Evolutionary conservation across 345 rosid genomes (phyloP), one percentile per base, ranked within the genome.

Genomic region (Clarkia xantiana): DNA sequence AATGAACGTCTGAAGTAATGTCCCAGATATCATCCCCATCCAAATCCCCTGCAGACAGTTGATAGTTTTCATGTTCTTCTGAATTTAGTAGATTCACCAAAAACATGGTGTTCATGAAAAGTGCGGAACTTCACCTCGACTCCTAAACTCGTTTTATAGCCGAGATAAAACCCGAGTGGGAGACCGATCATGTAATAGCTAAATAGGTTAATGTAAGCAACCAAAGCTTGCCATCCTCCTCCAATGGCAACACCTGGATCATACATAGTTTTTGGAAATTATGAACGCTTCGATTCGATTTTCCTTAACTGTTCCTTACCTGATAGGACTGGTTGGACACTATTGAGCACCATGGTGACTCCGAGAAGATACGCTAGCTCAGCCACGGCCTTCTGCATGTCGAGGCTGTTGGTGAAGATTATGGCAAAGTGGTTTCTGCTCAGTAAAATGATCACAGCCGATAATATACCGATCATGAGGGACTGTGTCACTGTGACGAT

Each of bases 161-260:
- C 94, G 25, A 90, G 83, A 44, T 81, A 40, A 65, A 86, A 90
- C 16, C 96, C 94, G 14, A 83, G 76, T 48, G 93, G 94, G 8
- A 91, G 80, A 8, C 94, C 96, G 18, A 83, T 16, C 0, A 65
- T 46, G 43, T 81, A 86, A 52, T 83, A 91, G 51, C 85, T 79
- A 51, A 83, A 79, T 78, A 86, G 68, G 69, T 86, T 90, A 36
- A 83, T 76, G 40, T 78, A 86, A 54, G 98, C 98, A 48, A 86
- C 96, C 57, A 71, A 44, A 38, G 81, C 96, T 70, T 90, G 93
- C 96, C 97, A 90, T 20, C 97, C 97, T 64, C 94, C 98, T 56
- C 94, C 96, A 1, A 86, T 89, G 11, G 94, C 96, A 53, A 90
- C 96, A 44, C 96, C 91, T 86, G 71, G 65, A 25, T 16, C 20